Conservation (phyloP, 768 basidiomycete genomes). For the Fomitopsis serialis region DNA sequence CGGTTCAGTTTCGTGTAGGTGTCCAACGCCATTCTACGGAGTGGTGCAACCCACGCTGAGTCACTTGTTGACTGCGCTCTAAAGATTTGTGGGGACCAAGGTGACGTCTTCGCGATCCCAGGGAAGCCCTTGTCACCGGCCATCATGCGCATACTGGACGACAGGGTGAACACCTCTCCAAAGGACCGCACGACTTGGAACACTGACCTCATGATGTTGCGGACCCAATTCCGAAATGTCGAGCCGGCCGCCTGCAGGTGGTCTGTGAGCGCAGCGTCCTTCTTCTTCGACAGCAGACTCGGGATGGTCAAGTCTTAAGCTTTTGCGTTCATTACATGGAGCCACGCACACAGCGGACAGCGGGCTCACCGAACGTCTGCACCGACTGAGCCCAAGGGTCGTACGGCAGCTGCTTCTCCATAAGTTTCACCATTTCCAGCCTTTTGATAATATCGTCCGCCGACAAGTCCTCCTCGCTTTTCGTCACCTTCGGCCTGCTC, state of each 20-base stretch:
- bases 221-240: conserved; percentile 14
- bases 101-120: conserved; percentile 18
- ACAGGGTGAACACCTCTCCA: too few relatives aligned
- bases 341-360: too few relatives aligned
- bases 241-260: conserved; percentile 8
- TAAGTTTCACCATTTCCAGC: background rate
- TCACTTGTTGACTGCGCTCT: conserved; percentile 19
- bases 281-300: conserved; percentile 7
- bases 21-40: conserved; percentile 31
- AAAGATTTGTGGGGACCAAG: conserved; percentile 20
- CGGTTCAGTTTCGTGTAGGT: conserved; percentile 32
- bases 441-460: background rate
- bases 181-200: too few relatives aligned
- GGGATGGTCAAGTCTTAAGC: conserved; percentile 19
- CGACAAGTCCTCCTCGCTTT: too few relatives aligned
- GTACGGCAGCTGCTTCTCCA: conserved; percentile 4
- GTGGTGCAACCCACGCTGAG: conserved; percentile 30
- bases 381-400: conserved; percentile 13
- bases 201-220: conserved; percentile 30
- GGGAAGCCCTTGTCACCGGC: conserved; percentile 31
- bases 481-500: too few relatives aligned
- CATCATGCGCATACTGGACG: conserved; percentile 35
- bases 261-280: conserved; percentile 13
- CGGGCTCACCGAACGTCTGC: conserved; percentile 7
- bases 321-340: background rate